Percentiles rank a stretch among this genome's conserved stretches.
phyloP scores from a whole-genome alignment of 805 yeast species.

The Starmerella apicola region DNA sequence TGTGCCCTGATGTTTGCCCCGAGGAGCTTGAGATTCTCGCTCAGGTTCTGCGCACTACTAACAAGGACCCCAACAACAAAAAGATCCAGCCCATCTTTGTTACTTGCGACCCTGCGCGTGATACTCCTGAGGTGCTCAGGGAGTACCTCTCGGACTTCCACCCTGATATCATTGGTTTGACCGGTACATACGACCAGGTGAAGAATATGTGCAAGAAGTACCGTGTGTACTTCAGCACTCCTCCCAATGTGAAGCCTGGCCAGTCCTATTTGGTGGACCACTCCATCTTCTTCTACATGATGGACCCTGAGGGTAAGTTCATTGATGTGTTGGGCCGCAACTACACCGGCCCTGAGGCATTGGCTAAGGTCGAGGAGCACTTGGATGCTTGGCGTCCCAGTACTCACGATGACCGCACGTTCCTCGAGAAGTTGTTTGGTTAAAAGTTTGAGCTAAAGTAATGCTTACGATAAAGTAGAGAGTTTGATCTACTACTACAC shows the following conservation, averaged over 20 bases:
- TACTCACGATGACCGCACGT: conserved; percentile 13
- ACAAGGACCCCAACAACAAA: conserved; percentile 25
- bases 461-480: too few species aligned
- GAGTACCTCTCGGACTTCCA: conserved; percentile 83
- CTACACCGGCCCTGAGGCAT: conserved; percentile 66
- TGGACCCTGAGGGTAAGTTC: conserved; percentile 97
- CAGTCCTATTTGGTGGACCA: conserved; percentile 96
- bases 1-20: conserved; percentile 98
- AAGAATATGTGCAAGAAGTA: conserved; percentile 77
- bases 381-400: conserved; percentile 61
- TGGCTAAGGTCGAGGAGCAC: conserved; percentile 61
- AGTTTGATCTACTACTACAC: too few species aligned
- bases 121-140: conserved; percentile 71
- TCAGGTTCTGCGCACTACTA: conserved; percentile 50
- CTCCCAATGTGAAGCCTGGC: conserved; percentile 85
- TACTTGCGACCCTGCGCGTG: conserved; percentile 96
- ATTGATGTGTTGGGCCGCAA: conserved; percentile 92
- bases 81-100: conserved; percentile 72
- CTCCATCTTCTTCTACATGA: conserved; percentile 88
- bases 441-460: too few species aligned
- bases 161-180: conserved; percentile 75
- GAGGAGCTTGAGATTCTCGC: conserved; percentile 93
- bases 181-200: conserved; percentile 79
- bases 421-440: conserved; percentile 14
- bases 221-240: conserved; percentile 95